Evolutionary conservation across 495 filamentous ascomycete genomes (phyloP), one percentile per base, ranked within the genome.

Genomic region (Penicillium pancosmium): DNA sequence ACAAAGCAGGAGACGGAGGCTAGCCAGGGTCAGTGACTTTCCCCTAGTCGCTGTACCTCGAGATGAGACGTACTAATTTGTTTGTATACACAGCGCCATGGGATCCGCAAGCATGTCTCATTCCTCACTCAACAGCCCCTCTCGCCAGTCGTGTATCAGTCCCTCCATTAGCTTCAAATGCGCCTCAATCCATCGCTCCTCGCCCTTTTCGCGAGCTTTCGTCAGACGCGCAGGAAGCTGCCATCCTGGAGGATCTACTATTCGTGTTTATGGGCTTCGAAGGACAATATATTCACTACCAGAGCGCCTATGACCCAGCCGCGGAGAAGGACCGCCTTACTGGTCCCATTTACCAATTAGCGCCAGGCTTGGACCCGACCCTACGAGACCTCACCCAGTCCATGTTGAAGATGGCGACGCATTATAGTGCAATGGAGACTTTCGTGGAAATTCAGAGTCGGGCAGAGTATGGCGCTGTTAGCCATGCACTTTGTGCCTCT

Each of bases 251-350:
- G 62, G 94, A 98, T 65, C 74, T 98, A 19, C 71, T 97, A 35
- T 97, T 92, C 70, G 92, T 95, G 4, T 93, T 97, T 62, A 97
- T 98, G 93, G 94, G 94, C n/a, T 95, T 91, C 60, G 94, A 98
- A 74, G 94, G 94, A 27, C 92, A 96, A 71, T 97, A 97, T 71
- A 90, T 98, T 62, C 91, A 92, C 57, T 98, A 91, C 63, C 80
- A 81, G 38, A 85, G 86, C 55, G 82, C 84, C 3, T 97, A 96
- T 72, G 88, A 96, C 58, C 91, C 94, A 0, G 72, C 81, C 6
- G 81, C 86, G 12, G 94, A 98, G 71, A 92, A 92, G 59, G 91
- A 94, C 69, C 86, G 92, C 16, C 76, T 98, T 52, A 80, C 84
- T 1, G 94, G 95, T 0, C 93, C 94, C 4, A 70, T 74, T 9